Evolutionary conservation across 495 filamentous ascomycete genomes (phyloP).

Genomic region (Talaromyces thailandensis): DNA sequence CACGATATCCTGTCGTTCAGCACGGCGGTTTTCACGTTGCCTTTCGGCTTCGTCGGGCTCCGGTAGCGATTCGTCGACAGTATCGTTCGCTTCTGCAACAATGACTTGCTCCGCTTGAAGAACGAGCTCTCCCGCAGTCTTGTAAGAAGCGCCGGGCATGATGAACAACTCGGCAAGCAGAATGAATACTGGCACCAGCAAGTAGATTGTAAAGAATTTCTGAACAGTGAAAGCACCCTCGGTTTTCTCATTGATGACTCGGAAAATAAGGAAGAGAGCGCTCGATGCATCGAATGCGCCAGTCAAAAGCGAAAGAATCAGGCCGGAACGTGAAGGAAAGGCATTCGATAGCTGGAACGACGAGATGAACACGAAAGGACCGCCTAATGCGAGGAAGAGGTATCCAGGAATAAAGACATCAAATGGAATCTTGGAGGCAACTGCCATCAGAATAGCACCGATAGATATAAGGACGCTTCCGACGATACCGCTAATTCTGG

Average conservation of each 20-base stretch:
- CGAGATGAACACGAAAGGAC: constrained; percentile 84
- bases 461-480: constrained; percentile 58
- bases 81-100: constrained; percentile 42
- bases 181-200: constrained; percentile 66
- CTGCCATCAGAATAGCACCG: constrained; percentile 64
- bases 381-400: constrained; percentile 72
- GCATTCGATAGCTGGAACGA: constrained; percentile 91
- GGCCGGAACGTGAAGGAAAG: constrained; percentile 75
- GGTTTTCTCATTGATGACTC: constrained; percentile 60
- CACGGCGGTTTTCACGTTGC: constrained; percentile 52
- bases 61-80: constrained; percentile 43
- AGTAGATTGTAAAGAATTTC: constrained; percentile 69
- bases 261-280: constrained; percentile 81
- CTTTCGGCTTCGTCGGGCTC: constrained; percentile 45
- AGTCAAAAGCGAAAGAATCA: constrained; percentile 77
- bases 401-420: constrained; percentile 76
- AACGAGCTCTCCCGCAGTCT: constrained; percentile 78
- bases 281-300: constrained; percentile 87
- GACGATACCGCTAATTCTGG: constrained; percentile 64
- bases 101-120: constrained; percentile 54
- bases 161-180: constrained; percentile 58
- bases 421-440: constrained; percentile 50
- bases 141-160: constrained; percentile 77
- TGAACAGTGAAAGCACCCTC: constrained; percentile 51
- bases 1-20: constrained; percentile 58